Evolutionary conservation across 768 basidiomycete species (phyloP).

Genomic region (Xerocomellus amylosporus): DNA sequence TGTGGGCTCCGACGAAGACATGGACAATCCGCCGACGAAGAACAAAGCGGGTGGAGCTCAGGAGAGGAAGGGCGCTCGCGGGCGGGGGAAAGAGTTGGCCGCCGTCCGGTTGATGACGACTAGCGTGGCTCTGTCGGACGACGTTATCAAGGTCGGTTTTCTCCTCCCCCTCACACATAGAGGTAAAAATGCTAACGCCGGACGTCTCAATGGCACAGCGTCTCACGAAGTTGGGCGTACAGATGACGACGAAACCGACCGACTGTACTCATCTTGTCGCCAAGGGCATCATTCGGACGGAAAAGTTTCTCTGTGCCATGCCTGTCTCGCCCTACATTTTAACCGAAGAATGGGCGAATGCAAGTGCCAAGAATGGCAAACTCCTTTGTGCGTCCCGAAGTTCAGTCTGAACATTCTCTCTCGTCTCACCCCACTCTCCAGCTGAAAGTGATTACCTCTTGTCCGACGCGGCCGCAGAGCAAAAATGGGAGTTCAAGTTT

Average conservation of each 20-base stretch:
- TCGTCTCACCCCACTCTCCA: constrained; percentile 25
- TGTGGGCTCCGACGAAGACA: constrained; percentile 6
- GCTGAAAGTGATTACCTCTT: constrained; percentile 64
- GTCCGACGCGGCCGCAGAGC: constrained; percentile 59
- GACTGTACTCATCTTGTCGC: constrained; percentile 83
- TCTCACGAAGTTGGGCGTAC: constrained; percentile 64
- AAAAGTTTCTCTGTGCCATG: constrained; percentile 84
- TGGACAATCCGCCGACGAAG: not conserved
- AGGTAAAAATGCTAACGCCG: not conserved
- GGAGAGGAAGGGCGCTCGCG: constrained; percentile 15
- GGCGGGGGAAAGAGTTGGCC: not conserved
- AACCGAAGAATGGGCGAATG: constrained; percentile 63
- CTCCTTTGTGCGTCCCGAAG: constrained; percentile 56
- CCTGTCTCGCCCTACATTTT: constrained; percentile 61
- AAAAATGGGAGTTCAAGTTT: constrained; percentile 65
- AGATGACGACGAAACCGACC: constrained; percentile 52
- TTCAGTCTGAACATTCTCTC: not conserved
- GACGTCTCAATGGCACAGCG: constrained; percentile 37
- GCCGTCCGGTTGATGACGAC: constrained; percentile 64
- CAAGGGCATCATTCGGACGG: constrained; percentile 67
- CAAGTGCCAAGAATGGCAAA: constrained; percentile 51
- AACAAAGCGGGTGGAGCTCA: not conserved
- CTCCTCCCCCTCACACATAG: constrained; percentile 13
- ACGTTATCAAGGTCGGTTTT: constrained; percentile 53
- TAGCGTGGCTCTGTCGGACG: constrained; percentile 54